Evolutionary conservation across 306 rosid genomes (phyloP), one percentile per base, ranked within the genome.

Genomic region (Cicer chorassanicum): DNA sequence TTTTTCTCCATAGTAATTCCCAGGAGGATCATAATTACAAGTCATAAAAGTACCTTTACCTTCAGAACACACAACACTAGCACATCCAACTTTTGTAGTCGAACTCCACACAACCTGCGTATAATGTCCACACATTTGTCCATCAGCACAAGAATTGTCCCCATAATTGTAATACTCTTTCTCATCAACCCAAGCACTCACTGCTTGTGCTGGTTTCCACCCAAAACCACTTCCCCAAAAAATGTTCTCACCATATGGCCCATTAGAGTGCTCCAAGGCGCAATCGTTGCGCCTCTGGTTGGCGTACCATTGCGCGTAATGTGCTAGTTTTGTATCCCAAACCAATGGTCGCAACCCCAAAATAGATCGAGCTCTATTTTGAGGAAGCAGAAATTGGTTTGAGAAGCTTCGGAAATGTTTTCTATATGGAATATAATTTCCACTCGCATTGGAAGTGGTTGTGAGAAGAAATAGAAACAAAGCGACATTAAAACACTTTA

Each of bases 21-120:
- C 98, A 7, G 97, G 97, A 78, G 96, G 98, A 72, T 94, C 95
- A 64, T 94, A 94, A 65, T 92, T 94, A 64, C 98, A 94, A 42
- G 88, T 84, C 79, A 94, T 91, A 75, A 94, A 94, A 19, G 82
- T 81, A 1, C 98, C 98, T 74, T 65, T 72, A 2, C 83, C 93
- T 4, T 69, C 82, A 1, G 43, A 15, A 38, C 98, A 94, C 4
- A 36, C 83, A 8, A 91, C 96, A 13, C 53, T 68, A 3, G 98
- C 96, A 10, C 97, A 94, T 7, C 98, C 98, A 38, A 91, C 81
- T 51, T 69, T 83, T 2, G 29, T 78, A 0, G 98, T 91, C 0
- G 69, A 9, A 48, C 54, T 82, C 98, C 98, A 94, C 50, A 94
- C 96, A 56, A 91, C 67, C 82, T 94, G 98, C 2, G 98, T 93